Evolutionary conservation across 75 land plant species (phyloP).

Genomic region (Pinus albicaulis): DNA sequence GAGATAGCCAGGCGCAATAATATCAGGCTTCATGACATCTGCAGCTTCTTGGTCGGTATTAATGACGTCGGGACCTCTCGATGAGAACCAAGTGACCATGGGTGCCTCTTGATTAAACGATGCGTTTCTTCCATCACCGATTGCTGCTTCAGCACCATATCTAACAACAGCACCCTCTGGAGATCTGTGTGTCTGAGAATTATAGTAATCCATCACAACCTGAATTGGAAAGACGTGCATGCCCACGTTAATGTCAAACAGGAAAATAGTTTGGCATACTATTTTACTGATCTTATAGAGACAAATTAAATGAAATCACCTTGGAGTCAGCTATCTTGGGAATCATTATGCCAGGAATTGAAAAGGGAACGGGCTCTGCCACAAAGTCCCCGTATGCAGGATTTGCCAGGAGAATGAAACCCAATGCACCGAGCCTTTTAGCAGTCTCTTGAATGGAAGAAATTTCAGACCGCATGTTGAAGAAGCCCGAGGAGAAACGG

Average conservation of each 20-base stretch:
- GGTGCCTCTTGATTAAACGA: slow-evolving; percentile 39
- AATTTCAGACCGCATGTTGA: slow-evolving; percentile 35
- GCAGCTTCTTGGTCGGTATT: slow-evolving; percentile 39
- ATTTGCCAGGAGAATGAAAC: slow-evolving; percentile 67
- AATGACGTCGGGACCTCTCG: slow-evolving; percentile 75
- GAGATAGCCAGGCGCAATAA: slow-evolving; percentile 75
- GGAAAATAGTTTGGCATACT: neutral
- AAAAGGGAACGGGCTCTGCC: slow-evolving; percentile 63
- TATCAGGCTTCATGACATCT: slow-evolving; percentile 85
- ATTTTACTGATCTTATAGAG: neutral
- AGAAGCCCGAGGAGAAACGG: slow-evolving; percentile 66
- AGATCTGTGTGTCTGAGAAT: slow-evolving; percentile 40
- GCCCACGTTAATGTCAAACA: neutral
- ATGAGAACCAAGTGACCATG: slow-evolving; percentile 72
- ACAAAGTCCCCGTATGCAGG: slow-evolving; percentile 54
- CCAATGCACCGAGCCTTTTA: slow-evolving; percentile 37
- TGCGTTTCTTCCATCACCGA: slow-evolving; percentile 65
- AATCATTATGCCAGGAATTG: slow-evolving; percentile 66
- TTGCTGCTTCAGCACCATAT: slow-evolving; percentile 49
- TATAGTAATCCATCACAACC: slow-evolving; percentile 61
- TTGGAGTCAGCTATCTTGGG: slow-evolving; percentile 34
- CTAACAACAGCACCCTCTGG: slow-evolving; percentile 17
- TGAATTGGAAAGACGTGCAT: slow-evolving; percentile 8
- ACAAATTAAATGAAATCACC: slow-evolving; percentile 24
- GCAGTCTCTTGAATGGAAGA: slow-evolving; percentile 46